phyloP scores from a whole-genome alignment of 768 basidiomycete genomes.

The Naganishia friedmannii region DNA sequence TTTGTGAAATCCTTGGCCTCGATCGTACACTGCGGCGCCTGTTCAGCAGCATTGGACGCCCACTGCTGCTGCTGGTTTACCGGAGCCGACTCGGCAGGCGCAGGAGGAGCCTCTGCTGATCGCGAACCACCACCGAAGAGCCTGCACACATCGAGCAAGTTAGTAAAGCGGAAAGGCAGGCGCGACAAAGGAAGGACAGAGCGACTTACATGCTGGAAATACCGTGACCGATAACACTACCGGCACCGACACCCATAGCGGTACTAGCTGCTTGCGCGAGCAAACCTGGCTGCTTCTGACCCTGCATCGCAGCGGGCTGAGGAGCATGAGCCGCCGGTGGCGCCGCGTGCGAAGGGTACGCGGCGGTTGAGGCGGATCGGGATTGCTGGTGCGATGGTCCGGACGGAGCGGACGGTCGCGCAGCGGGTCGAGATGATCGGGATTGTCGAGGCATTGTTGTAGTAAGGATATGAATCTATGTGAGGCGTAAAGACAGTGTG shows the following conservation, averaged over 20 bases:
- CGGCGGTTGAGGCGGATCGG: conserved; percentile 38
- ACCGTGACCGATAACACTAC: conserved; percentile 52
- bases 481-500: neutral
- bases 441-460: conserved; percentile 33
- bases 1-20: conserved; percentile 53
- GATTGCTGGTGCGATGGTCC: conserved; percentile 30
- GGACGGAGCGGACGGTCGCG: conserved; percentile 39
- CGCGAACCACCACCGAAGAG: conserved; percentile 44
- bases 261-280: conserved; percentile 49
- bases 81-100: conserved; percentile 39
- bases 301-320: conserved; percentile 29
- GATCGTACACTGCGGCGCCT: conserved; percentile 42
- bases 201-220: conserved; percentile 45
- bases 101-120: conserved; percentile 29
- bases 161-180: neutral
- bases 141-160: conserved; percentile 11
- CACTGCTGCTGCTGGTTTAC: conserved; percentile 39
- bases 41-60: conserved; percentile 27
- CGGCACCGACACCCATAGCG: conserved; percentile 49
- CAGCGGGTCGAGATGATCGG: conserved; percentile 46
- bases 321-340: conserved; percentile 32
- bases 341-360: conserved; percentile 33
- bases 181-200: neutral
- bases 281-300: conserved; percentile 46
- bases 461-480: neutral